phyloP scores from a whole-genome alignment of 805 yeast genomes.

The Helenozyma baotianmanensis region DNA sequence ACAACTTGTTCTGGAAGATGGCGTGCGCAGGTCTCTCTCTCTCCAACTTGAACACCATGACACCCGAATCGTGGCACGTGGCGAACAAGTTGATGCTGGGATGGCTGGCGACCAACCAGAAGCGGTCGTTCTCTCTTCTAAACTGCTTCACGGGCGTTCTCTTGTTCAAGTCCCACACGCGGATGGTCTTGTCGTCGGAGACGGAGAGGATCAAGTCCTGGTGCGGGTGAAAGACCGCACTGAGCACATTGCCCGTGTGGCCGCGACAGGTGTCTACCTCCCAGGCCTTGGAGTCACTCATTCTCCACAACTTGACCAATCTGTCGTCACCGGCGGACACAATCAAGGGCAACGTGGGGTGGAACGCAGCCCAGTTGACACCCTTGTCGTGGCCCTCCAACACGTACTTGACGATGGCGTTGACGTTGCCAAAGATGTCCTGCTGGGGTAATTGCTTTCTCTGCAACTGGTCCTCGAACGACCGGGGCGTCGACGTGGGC shows the following conservation, averaged over 20 bases:
- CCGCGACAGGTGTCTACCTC: slow-evolving; percentile 98
- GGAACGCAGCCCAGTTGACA: slow-evolving; percentile 98
- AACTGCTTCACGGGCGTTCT: slow-evolving; percentile 92
- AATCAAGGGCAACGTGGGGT: slow-evolving; percentile 90
- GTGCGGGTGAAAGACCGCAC: slow-evolving; percentile 88
- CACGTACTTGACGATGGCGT: slow-evolving; percentile 91
- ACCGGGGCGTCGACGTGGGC: slow-evolving; percentile 44
- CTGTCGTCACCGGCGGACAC: slow-evolving; percentile 97
- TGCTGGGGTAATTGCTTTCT: slow-evolving; percentile 73
- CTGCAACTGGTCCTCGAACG: slow-evolving; percentile 56
- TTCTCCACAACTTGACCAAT: slow-evolving; percentile 92
- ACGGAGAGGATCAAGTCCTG: slow-evolving; percentile 90
- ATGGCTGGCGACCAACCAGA: slow-evolving; percentile 89
- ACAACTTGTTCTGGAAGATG: slow-evolving; percentile 65
- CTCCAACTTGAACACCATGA: slow-evolving; percentile 94
- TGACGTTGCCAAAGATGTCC: slow-evolving; percentile 91
- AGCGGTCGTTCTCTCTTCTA: slow-evolving; percentile 88
- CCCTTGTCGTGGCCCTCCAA: slow-evolving; percentile 98
- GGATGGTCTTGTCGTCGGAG: slow-evolving; percentile 91
- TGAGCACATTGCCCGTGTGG: slow-evolving; percentile 87
- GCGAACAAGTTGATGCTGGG: slow-evolving; percentile 91
- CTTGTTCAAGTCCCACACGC: slow-evolving; percentile 95
- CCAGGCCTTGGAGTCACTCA: slow-evolving; percentile 98
- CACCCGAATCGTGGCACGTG: slow-evolving; percentile 95
- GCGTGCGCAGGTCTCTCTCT: slow-evolving; percentile 95